phyloP scores from a whole-genome alignment of 2,329 filamentous ascomycete genomes.

The Aspergillus tanneri region DNA sequence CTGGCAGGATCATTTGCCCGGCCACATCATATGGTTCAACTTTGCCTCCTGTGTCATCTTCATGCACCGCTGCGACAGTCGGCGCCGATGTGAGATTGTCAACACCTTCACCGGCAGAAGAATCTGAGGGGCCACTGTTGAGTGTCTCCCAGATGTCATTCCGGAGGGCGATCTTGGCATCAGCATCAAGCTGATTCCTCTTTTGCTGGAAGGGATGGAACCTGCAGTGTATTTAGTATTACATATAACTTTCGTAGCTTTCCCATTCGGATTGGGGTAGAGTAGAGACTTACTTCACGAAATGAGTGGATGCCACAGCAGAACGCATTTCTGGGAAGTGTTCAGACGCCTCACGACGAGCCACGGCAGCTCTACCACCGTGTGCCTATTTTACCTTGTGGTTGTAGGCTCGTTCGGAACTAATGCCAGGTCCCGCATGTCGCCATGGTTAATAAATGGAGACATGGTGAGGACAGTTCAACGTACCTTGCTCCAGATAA shows the following conservation, averaged over 20 bases:
- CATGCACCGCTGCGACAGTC: constrained; percentile 39
- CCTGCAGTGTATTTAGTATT: constrained; percentile 4
- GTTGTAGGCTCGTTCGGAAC: constrained; percentile 43
- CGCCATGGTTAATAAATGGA: constrained; percentile 47
- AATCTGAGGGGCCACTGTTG: constrained; percentile 29
- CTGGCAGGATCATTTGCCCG: constrained; percentile 58
- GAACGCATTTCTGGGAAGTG: constrained; percentile 18
- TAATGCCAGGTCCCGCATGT: constrained; percentile 56
- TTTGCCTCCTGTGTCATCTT: constrained; percentile 47
- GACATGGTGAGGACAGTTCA: constrained; percentile 18
- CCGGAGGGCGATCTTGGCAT: constrained; percentile 27
- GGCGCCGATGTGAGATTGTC: constrained; percentile 45
- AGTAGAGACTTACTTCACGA: constrained; percentile 19
- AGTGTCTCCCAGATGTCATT: constrained; percentile 37
- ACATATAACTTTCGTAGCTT: too few relatives aligned
- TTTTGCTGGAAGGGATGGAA: constrained; percentile 11
- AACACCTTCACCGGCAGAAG: constrained; percentile 33
- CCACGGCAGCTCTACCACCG: constrained; percentile 27
- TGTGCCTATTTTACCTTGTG: constrained; percentile 44
- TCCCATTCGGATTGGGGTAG: not conserved
- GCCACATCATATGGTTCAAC: constrained; percentile 56
- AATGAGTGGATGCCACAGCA: constrained; percentile 16
- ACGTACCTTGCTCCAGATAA: not conserved
- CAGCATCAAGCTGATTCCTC: constrained; percentile 19
- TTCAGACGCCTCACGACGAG: constrained; percentile 1